phyloP scores from a whole-genome alignment of 164 flowering plant genomes.

The Nymphaea thermarum region DNA sequence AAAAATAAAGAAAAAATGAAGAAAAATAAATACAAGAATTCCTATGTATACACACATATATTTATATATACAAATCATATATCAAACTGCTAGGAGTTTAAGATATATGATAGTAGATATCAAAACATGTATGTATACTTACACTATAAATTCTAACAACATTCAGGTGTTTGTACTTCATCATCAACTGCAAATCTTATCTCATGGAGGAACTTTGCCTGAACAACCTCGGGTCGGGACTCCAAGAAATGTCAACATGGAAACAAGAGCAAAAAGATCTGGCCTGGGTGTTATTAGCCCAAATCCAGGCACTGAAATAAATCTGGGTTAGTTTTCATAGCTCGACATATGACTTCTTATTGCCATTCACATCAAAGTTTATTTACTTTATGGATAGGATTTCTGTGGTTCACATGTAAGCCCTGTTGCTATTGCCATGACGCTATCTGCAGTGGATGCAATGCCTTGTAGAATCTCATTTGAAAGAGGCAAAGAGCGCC shows the following conservation, averaged over 20 bases:
- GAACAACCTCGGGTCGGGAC: conserved; percentile 64
- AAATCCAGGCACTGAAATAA: conserved; percentile 68
- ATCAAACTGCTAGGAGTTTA: too few species aligned
- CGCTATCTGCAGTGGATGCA: conserved; percentile 60
- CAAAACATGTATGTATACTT: too few species aligned
- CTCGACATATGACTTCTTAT: too few species aligned
- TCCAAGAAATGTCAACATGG: conserved; percentile 27
- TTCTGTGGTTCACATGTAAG: background rate
- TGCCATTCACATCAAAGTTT: background rate
- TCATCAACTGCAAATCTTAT: conserved; percentile 73
- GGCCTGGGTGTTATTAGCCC: conserved; percentile 53
- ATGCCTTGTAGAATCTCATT: conserved; percentile 95
- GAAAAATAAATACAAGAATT: too few species aligned
- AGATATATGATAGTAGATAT: too few species aligned
- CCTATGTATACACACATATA: too few species aligned
- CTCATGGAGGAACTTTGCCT: conserved; percentile 54
- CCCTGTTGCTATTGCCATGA: background rate
- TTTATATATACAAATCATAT: too few species aligned
- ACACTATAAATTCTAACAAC: too few species aligned
- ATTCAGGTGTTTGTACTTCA: conserved; percentile 72
- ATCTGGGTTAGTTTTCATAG: conserved; percentile 48
- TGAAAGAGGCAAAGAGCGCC: conserved; percentile 94
- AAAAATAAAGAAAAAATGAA: too few species aligned
- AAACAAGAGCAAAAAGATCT: conserved; percentile 51
- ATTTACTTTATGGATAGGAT: background rate